Conservation (phyloP, 108 stramenopile genomes). For the Seminavis robusta region DNA sequence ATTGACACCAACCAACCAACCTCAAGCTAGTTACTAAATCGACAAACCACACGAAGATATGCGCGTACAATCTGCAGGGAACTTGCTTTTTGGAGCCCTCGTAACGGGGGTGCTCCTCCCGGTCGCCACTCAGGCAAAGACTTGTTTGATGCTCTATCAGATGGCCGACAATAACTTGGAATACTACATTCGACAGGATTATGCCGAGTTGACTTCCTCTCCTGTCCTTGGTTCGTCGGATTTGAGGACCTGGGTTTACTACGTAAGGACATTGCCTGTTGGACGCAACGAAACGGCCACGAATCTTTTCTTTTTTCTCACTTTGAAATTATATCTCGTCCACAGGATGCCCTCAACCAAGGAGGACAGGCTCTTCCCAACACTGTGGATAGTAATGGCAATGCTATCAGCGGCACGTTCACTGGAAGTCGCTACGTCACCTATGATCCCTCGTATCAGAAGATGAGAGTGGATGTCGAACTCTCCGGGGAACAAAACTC, state of each 20-base stretch:
- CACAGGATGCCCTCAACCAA: constrained; percentile 12
- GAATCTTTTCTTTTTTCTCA: too few relatives aligned
- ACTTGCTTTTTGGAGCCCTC: too few relatives aligned
- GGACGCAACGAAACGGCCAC: too few relatives aligned
- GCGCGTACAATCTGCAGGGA: too few relatives aligned
- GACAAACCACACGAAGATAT: too few relatives aligned
- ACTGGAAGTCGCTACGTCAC: background rate
- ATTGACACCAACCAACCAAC: too few relatives aligned
- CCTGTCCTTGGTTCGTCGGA: background rate
- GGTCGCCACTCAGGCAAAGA: too few relatives aligned
- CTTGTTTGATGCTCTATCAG: constrained; percentile 25
- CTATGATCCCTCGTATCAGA: constrained; percentile 12
- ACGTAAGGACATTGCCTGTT: background rate
- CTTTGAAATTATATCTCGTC: background rate
- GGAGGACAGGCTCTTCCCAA: constrained; percentile 3
- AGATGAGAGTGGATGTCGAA: too few relatives aligned
- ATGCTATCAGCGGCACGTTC: background rate
- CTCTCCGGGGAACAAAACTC: too few relatives aligned
- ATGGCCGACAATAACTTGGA: constrained; percentile 32
- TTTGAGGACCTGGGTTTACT: constrained; percentile 22
- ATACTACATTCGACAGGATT: constrained; percentile 28
- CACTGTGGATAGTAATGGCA: constrained; percentile 16
- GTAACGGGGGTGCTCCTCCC: too few relatives aligned
- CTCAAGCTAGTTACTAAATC: too few relatives aligned
- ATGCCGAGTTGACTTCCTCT: constrained; percentile 16